A percentile compares a stretch with the other conserved stretches of the same genome.
Conservation (phyloP, 2,329 filamentous ascomycete species). For the Pseudogymnoascus pannorum region DNA sequence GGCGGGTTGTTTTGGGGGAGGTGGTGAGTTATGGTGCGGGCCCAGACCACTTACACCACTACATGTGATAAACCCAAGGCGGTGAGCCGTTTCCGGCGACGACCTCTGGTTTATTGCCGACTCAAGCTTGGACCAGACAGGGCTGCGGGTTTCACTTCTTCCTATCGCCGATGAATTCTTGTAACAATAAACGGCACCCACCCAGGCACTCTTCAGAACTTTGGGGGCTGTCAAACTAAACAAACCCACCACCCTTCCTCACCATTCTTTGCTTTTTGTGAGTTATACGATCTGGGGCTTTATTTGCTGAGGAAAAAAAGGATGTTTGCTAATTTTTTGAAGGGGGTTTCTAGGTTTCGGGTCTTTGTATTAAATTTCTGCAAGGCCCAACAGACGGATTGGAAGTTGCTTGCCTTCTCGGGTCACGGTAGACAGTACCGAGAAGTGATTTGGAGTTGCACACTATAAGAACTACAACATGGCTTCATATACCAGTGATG, state of each 20-base stretch:
- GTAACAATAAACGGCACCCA: constrained; percentile 6
- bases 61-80: background rate
- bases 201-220: too few species aligned
- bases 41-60: background rate
- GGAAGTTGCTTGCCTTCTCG: background rate
- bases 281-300: background rate
- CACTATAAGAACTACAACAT: background rate
- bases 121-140: background rate
- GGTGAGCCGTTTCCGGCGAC: background rate
- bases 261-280: background rate
- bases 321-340: background rate
- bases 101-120: background rate
- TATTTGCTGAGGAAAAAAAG: background rate
- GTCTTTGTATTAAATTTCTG: background rate
- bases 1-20: background rate
- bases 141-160: background rate
- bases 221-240: background rate
- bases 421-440: background rate
- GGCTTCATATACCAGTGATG: background rate
- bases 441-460: background rate
- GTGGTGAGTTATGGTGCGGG: background rate
- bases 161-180: background rate
- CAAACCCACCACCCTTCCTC: too few species aligned
- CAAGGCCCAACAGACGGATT: background rate
- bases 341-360: too few species aligned